A percentile compares a stretch with the other conserved stretches of the same genome.
Conservation (phyloP, 768 basidiomycete species). For the Clathrus columnatus region DNA sequence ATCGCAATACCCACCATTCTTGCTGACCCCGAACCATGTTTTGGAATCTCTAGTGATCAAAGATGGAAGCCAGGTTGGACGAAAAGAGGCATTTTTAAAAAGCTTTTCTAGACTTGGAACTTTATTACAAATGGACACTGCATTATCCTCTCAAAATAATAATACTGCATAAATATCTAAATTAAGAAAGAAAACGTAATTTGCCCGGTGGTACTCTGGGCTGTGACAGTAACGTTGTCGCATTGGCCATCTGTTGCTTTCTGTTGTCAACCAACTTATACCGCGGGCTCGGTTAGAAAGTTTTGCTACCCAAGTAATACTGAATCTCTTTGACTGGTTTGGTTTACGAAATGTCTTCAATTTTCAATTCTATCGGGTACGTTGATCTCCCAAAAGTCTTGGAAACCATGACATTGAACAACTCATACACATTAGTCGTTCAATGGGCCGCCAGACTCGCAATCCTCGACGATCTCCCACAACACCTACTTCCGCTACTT, state of each 20-base stretch:
- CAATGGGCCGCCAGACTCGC: conserved; percentile 67
- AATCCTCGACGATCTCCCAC: conserved; percentile 57
- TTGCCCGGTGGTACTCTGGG: background rate
- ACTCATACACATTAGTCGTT: conserved; percentile 41
- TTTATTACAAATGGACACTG: background rate
- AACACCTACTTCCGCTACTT: conserved; percentile 63
- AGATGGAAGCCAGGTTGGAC: background rate
- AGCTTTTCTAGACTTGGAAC: conserved; percentile 7
- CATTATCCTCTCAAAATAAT: background rate
- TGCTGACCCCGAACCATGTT: conserved; percentile 33
- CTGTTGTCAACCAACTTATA: background rate
- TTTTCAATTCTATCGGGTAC: conserved; percentile 76
- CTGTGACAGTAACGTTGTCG: background rate
- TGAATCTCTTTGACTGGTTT: too few relatives aligned
- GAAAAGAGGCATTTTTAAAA: conserved; percentile 4
- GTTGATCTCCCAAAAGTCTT: conserved; percentile 18
- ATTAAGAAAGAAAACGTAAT: too few relatives aligned
- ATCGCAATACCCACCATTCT: conserved; percentile 17
- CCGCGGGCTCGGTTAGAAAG: background rate
- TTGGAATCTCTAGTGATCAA: conserved; percentile 25
- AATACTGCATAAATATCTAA: background rate
- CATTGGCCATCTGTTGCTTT: background rate
- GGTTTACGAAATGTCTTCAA: conserved; percentile 52
- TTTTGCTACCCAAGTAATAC: background rate
- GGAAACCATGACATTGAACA: conserved; percentile 7